Evolutionary conservation across 1,139 yeast species (phyloP).

Genomic region (Debaryomycetaceae sp.): DNA sequence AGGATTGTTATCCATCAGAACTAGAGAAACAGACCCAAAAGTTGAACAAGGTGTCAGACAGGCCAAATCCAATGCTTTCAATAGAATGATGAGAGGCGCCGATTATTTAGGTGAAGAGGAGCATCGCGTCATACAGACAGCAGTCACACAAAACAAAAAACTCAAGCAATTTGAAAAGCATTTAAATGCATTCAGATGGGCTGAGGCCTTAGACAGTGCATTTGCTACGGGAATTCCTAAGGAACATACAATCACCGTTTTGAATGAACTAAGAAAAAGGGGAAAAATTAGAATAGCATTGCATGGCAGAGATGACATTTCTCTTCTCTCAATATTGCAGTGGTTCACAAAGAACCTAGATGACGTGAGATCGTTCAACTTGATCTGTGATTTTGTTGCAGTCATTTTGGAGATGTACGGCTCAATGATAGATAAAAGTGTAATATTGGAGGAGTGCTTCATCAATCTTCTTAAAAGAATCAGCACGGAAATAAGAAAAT

Average conservation of each 20-base stretch:
- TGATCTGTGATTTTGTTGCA: conserved; percentile 81
- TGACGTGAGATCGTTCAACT: conserved; percentile 72
- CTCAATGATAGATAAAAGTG: conserved; percentile 63
- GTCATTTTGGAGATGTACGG: conserved; percentile 81
- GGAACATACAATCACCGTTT: conserved; percentile 75
- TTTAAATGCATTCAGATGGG: conserved; percentile 85
- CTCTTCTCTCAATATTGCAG: conserved; percentile 77
- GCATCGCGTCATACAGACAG: conserved; percentile 63
- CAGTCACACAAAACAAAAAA: conserved; percentile 51
- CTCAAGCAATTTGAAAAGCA: conserved; percentile 79
- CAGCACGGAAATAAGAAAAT: conserved; percentile 65
- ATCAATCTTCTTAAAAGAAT: conserved; percentile 58
- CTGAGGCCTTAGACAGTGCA: conserved; percentile 87
- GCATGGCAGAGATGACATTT: conserved; percentile 78
- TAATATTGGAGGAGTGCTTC: conserved; percentile 75
- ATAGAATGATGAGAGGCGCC: conserved; percentile 84
- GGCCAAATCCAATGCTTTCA: conserved; percentile 50
- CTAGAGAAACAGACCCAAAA: conserved; percentile 69
- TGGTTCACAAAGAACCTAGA: conserved; percentile 79
- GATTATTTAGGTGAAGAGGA: conserved; percentile 91
- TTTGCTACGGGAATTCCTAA: conserved; percentile 72
- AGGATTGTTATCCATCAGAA: conserved; percentile 83
- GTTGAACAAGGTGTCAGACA: conserved; percentile 50
- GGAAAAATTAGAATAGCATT: conserved; percentile 83
- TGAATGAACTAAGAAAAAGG: conserved; percentile 79